Evolutionary conservation across 306 rosid genomes (phyloP), one percentile per base, ranked within the genome.

Genomic region (Bauhinia variegata): DNA sequence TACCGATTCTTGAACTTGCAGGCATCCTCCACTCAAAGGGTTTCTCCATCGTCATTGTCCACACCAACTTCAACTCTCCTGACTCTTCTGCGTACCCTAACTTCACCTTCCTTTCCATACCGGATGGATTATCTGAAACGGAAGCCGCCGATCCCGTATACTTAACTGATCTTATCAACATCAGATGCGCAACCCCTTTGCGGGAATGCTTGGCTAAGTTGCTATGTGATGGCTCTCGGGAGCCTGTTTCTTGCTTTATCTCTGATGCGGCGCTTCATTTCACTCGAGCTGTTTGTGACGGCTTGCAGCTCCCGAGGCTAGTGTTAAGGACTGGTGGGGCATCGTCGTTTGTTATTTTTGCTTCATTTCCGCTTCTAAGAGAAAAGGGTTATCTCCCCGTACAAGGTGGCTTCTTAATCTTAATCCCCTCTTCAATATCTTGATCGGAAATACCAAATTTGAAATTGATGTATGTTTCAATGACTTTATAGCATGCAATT

Each of bases 1-100:
- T 48, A 62, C 90, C 88, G 1, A 82, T 87, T 86, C 83, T 87
- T 67, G 77, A 84, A 43, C 82, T 87, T 1, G 86, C 82, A 4
- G 37, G 48, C 5, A 74, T 83, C 56, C 83, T 84, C 51, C 71
- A 80, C 43, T 73, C 82, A 30, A 76, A 50, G 11, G 86, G 83
- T 28, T 78, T 66, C 62, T 54, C 47, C 18, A 70, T 82, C 38
- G 62, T 76, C 38, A 43, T 87, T 0, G 60, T 80, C 43, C 86
- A 73, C 78, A 73, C 84, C 6, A 63, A 4, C 42, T 80, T 60
- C 72, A 80, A 75, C 76, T 66, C 78, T 31, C 78, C 65, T 48
- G 49, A 75, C 41, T 79, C 78, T 67, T 81, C 79, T 34, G 36
- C 11, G 60, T 39, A 63, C 19, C 77, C 85, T 1, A 65, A 72